Conservation (phyloP, 768 basidiomycete species). For the Butyriboletus loyo region DNA sequence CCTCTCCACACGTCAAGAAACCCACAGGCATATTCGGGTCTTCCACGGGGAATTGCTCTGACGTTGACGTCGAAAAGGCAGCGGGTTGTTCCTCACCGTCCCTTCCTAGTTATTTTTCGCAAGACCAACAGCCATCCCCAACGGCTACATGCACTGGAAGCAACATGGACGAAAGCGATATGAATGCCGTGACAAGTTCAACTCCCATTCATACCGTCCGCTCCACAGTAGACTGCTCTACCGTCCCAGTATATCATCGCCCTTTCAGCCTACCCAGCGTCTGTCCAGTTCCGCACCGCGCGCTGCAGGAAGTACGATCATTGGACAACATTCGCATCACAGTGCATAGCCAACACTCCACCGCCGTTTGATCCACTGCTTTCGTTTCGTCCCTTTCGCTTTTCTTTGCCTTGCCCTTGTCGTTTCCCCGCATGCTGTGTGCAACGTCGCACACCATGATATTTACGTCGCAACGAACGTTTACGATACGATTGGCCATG, state of each 20-base stretch:
- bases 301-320: constrained; percentile 1
- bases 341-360: constrained; percentile 12
- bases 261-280: constrained; percentile 15
- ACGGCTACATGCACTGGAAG: not conserved
- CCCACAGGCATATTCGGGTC: not conserved
- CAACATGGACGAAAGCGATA: not conserved
- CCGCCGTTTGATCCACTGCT: constrained; percentile 1
- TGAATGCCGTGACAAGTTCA: not conserved
- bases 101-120: constrained; percentile 10
- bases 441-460: constrained; percentile 14
- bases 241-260: constrained; percentile 12
- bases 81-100: constrained; percentile 13
- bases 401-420: too few relatives aligned
- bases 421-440: not conserved
- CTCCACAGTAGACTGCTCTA: not conserved
- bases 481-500: constrained; percentile 7
- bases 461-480: constrained; percentile 10
- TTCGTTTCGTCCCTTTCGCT: not conserved
- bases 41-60: not conserved
- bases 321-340: constrained; percentile 7
- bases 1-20: constrained; percentile 7
- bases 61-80: constrained; percentile 17
- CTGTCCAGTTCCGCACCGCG: not conserved
- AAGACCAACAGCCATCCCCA: not conserved
- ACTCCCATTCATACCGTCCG: not conserved